Conservation (phyloP, 257 asterid species). For the Sherardia arvensis region DNA sequence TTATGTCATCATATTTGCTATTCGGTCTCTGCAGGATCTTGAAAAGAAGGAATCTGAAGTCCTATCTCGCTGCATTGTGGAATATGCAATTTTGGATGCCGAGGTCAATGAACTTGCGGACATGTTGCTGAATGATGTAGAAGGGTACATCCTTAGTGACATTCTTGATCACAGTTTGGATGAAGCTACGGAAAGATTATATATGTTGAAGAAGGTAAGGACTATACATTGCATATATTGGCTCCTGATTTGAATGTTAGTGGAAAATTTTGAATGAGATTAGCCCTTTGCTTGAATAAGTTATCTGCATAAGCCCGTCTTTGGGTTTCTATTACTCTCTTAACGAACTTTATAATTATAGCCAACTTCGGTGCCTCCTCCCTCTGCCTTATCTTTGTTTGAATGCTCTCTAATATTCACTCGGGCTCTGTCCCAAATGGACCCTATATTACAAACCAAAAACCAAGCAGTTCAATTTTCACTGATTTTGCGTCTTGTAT, state of each 20-base stretch:
- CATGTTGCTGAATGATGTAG: constrained; percentile 24
- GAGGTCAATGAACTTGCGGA: constrained; percentile 52
- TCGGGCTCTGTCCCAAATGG: not conserved
- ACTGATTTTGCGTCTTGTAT: not conserved
- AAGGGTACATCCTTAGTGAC: constrained; percentile 19
- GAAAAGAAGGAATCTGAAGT: constrained; percentile 43
- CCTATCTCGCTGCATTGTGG: constrained; percentile 24
- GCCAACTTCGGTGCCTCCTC: no score
- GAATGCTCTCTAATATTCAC: not conserved
- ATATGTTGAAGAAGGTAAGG: constrained; percentile 47
- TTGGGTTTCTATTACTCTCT: not conserved
- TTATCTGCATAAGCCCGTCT: not conserved
- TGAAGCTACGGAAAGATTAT: constrained; percentile 35
- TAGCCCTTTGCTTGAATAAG: not conserved
- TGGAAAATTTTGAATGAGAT: not conserved
- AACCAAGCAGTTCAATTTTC: not conserved
- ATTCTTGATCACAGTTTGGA: constrained; percentile 21
- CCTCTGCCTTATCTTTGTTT: not conserved
- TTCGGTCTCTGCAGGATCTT: constrained; percentile 32
- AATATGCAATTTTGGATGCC: constrained; percentile 36
- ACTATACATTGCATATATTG: not conserved
- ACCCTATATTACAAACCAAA: not conserved
- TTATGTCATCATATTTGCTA: constrained; percentile 1
- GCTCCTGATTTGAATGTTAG: not conserved
- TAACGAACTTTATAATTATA: not conserved